A percentile compares a stretch with the other conserved stretches of the same genome.
phyloP scores from a whole-genome alignment of 371 early-diverging fungal genomes.

The Furculomyces boomerangus region DNA sequence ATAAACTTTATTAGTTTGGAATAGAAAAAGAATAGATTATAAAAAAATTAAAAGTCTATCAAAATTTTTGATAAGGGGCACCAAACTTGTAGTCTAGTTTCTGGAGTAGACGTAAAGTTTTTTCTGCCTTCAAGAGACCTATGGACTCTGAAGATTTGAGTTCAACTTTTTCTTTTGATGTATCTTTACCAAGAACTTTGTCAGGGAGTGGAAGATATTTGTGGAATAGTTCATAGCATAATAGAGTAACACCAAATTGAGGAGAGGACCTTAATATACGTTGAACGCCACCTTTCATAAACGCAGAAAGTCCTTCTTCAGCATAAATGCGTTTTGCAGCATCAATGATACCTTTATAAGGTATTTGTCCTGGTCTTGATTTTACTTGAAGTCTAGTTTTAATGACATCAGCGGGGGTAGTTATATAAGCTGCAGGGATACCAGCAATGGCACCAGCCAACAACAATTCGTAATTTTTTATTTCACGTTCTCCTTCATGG shows the following conservation, averaged over 20 bases:
- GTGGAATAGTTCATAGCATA: conserved; percentile 81
- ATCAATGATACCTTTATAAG: conserved; percentile 71
- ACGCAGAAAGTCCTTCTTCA: conserved; percentile 86
- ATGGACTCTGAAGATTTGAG: neutral
- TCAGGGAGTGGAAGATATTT: conserved; percentile 47
- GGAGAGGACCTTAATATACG: conserved; percentile 76
- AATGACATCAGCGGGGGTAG: conserved; percentile 96
- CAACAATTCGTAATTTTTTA: conserved; percentile 56
- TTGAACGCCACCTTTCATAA: conserved; percentile 89
- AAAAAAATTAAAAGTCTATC: too few species aligned
- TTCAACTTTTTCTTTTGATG: too few species aligned
- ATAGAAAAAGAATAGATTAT: too few species aligned
- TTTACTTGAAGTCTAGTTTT: conserved; percentile 95
- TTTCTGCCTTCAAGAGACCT: conserved; percentile 16
- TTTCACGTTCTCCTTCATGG: conserved; percentile 51
- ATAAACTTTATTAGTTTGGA: too few species aligned
- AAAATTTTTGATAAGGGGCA: too few species aligned
- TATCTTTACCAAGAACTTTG: neutral
- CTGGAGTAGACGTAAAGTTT: conserved; percentile 16
- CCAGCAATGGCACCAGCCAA: conserved; percentile 87
- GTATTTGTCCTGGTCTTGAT: conserved; percentile 60
- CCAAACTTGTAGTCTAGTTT: conserved; percentile 23
- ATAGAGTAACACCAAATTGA: conserved; percentile 91
- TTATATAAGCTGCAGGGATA: conserved; percentile 93
- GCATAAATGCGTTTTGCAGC: conserved; percentile 68